Evolutionary conservation across 441 rosid genomes (phyloP).

Genomic region (Erodium texanum): DNA sequence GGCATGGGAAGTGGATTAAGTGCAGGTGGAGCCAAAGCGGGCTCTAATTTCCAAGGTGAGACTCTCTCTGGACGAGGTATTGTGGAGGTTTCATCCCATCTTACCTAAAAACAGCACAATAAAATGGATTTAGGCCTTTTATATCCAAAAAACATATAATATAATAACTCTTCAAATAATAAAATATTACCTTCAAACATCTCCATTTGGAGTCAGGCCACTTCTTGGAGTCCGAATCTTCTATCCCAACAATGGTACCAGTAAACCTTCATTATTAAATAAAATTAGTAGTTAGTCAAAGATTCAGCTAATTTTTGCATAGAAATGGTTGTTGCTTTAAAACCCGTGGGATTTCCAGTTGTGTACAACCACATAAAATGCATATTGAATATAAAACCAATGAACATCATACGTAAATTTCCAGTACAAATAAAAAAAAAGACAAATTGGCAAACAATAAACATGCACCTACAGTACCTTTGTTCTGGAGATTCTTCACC

Average conservation of each 20-base stretch:
- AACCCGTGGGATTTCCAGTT: background rate
- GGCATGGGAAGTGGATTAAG: conserved; percentile 64
- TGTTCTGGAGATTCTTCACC: conserved; percentile 99
- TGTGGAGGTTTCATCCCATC: conserved; percentile 90
- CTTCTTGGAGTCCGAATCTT: conserved; percentile 59
- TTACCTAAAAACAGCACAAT: conserved; percentile 41
- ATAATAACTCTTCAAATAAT: background rate
- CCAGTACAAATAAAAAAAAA: background rate
- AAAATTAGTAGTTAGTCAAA: background rate
- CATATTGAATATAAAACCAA: background rate
- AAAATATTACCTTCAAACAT: conserved; percentile 60
- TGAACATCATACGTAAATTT: background rate
- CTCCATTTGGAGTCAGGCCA: conserved; percentile 96
- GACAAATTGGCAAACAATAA: background rate
- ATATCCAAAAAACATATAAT: conserved; percentile 6
- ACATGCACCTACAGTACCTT: conserved; percentile 36
- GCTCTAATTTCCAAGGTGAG: conserved; percentile 97
- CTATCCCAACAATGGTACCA: conserved; percentile 91
- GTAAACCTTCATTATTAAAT: conserved; percentile 49
- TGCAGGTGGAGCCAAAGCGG: conserved; percentile 50
- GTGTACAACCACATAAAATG: background rate
- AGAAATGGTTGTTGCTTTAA: background rate
- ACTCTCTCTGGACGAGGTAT: conserved; percentile 90
- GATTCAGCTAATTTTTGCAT: background rate
- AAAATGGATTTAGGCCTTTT: conserved; percentile 10